phyloP scores from a whole-genome alignment of 2,329 filamentous ascomycete genomes.

The Xenoacremonium recifei region DNA sequence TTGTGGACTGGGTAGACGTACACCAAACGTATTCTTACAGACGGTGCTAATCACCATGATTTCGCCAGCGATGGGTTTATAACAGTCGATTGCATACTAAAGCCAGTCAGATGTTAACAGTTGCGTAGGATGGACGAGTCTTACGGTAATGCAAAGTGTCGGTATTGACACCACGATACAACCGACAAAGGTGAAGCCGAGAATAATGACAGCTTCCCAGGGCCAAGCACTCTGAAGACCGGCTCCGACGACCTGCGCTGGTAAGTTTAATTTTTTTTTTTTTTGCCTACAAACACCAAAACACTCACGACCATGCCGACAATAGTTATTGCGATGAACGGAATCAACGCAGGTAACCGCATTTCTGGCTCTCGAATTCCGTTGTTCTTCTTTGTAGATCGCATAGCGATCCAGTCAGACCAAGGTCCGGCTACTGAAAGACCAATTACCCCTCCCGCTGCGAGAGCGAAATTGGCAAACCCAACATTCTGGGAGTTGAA shows the following conservation, averaged over 20 bases:
- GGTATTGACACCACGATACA: not conserved
- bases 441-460: not conserved
- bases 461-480: constrained; percentile 1
- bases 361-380: constrained; percentile 1
- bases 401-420: constrained; percentile 1
- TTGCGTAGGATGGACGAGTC: not conserved
- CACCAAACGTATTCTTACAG: constrained; percentile 1
- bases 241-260: not conserved
- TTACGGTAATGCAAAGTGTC: constrained; percentile 2
- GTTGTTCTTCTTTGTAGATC: not conserved
- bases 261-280: not conserved
- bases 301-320: not conserved
- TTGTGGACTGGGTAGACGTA: not conserved
- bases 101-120: not conserved
- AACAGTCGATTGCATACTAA: constrained; percentile 2
- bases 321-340: not conserved
- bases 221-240: not conserved
- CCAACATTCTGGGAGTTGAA: not conserved
- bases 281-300: not conserved
- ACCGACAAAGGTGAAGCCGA: not conserved
- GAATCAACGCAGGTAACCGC: not conserved
- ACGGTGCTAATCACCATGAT: constrained; percentile 2
- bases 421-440: not conserved
- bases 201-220: not conserved
- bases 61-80: constrained; percentile 1